phyloP scores from a whole-genome alignment of 306 rosid species.

The Glycine soja region DNA sequence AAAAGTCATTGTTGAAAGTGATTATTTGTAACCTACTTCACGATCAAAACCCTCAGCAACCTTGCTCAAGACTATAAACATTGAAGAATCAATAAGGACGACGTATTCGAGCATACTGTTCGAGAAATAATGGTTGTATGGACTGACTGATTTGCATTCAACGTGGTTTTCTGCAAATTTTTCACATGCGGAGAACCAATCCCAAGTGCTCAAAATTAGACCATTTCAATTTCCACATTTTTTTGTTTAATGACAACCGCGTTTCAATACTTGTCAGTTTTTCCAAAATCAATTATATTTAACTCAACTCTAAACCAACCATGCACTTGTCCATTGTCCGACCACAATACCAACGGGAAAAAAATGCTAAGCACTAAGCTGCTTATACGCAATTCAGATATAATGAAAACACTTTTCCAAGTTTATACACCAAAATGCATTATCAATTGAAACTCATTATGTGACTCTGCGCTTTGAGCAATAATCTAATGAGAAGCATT shows the following conservation, averaged over 20 bases:
- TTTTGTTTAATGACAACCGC: not conserved
- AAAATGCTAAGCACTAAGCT: not conserved
- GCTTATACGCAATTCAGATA: not conserved
- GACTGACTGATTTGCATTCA: not conserved
- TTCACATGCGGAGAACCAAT: not conserved
- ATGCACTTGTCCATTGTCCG: not conserved
- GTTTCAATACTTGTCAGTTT: not conserved
- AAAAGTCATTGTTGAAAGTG: too few species aligned
- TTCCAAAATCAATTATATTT: not conserved
- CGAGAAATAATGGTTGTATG: not conserved
- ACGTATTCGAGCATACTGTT: not conserved
- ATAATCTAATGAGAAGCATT: not conserved
- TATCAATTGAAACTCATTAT: not conserved
- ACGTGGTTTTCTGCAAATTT: not conserved
- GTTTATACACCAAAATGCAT: conserved; percentile 1
- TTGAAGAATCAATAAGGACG: too few species aligned
- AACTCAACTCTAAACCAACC: not conserved
- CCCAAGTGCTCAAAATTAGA: not conserved
- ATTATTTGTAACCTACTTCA: too few species aligned
- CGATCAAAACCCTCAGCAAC: too few species aligned
- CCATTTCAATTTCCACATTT: not conserved
- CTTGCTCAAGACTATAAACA: too few species aligned
- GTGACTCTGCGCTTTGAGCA: not conserved
- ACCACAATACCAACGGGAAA: not conserved
- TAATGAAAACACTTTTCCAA: not conserved